phyloP scores from a whole-genome alignment of 208 protist species.

The Angomonas deanei region DNA sequence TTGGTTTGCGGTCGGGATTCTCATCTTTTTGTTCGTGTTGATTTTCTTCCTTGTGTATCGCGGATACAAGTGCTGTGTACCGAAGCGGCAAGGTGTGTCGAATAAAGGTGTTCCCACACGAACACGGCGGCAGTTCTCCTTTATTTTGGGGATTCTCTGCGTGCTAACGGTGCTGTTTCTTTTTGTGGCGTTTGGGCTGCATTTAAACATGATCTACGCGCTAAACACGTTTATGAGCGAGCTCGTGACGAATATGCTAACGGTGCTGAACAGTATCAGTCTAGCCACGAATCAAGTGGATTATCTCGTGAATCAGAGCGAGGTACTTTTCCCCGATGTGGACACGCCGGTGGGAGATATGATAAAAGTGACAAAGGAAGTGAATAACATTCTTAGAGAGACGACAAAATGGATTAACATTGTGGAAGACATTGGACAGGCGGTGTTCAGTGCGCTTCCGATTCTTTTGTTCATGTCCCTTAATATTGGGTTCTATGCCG shows the following conservation, averaged over 20 bases:
- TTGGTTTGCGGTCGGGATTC: constrained; percentile 8
- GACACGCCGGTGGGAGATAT: constrained; percentile 7
- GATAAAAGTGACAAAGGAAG: background rate
- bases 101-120: constrained; percentile 9
- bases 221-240: constrained; percentile 15
- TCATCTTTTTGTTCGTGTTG: background rate
- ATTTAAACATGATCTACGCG: constrained; percentile 21
- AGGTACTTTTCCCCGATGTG: constrained; percentile 9
- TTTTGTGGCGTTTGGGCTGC: constrained; percentile 18
- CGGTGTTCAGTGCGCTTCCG: constrained; percentile 20
- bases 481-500: constrained; percentile 22
- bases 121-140: background rate
- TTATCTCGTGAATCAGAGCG: constrained; percentile 17
- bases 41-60: background rate
- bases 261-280: constrained; percentile 12
- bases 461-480: constrained; percentile 25
- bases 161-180: constrained; percentile 14
- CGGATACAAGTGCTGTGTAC: background rate
- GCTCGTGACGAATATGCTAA: constrained; percentile 6
- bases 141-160: constrained; percentile 8
- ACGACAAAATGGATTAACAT: constrained; percentile 14
- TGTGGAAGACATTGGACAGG: constrained; percentile 22
- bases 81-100: constrained; percentile 8
- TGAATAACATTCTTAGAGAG: no score
- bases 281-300: constrained; percentile 9